These are phyloP conservation scores for Knoxdaviesia capensis DNA, from an alignment of 2,329 filamentous ascomycete genomes.

Conservation along the genomic window DNA sequence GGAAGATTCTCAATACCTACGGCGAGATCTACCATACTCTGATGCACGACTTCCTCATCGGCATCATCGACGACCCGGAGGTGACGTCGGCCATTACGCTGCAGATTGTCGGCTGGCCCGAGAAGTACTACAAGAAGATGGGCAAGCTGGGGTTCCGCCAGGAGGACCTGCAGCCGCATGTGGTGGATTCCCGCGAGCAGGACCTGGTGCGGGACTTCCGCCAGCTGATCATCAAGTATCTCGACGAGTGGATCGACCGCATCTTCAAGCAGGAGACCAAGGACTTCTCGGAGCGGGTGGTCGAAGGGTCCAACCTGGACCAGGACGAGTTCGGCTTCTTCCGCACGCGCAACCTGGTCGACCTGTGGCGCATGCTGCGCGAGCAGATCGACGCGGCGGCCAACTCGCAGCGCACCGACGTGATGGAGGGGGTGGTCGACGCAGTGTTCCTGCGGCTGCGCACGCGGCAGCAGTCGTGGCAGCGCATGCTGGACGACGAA, in stretches of 20 bases:
- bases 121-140: constrained; percentile 96
- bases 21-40: constrained; percentile 76
- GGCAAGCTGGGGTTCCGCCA: constrained; percentile 62
- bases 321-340: constrained; percentile 79
- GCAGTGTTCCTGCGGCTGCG: constrained; percentile 85
- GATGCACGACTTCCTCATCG: constrained; percentile 87
- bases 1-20: constrained; percentile 87
- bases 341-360: constrained; percentile 75
- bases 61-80: constrained; percentile 64
- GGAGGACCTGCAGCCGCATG: constrained; percentile 61
- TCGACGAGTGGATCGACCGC: constrained; percentile 94
- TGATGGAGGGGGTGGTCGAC: constrained; percentile 87
- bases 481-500: constrained; percentile 75
- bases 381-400: constrained; percentile 78
- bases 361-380: constrained; percentile 93
- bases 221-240: constrained; percentile 80
- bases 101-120: constrained; percentile 83
- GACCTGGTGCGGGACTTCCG: constrained; percentile 90
- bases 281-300: constrained; percentile 58
- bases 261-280: constrained; percentile 69
- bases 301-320: constrained; percentile 58
- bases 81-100: constrained; percentile 76
- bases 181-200: constrained; percentile 75
- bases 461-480: constrained; percentile 66
- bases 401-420: constrained; percentile 69